phyloP scores from a whole-genome alignment of 495 filamentous ascomycete genomes.

The Trichoderma asperelloides region DNA sequence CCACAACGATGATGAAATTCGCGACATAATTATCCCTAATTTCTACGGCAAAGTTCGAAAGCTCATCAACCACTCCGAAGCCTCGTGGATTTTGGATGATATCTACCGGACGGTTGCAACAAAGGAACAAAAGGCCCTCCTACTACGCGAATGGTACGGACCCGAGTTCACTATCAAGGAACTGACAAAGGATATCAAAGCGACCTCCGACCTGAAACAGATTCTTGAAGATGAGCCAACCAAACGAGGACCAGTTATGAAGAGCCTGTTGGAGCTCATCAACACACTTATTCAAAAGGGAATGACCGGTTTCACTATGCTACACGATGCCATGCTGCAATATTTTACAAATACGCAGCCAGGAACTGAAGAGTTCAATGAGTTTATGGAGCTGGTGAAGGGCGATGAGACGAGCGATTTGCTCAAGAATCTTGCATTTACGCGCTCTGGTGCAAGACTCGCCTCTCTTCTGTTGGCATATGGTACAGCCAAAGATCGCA shows the following conservation, averaged over 20 bases:
- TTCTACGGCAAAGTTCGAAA: slow-evolving; percentile 89
- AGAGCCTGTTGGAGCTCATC: slow-evolving; percentile 71
- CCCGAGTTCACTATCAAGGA: slow-evolving; percentile 83
- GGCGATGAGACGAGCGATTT: slow-evolving; percentile 82
- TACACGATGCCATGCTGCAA: slow-evolving; percentile 96
- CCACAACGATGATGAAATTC: slow-evolving; percentile 74
- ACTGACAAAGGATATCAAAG: slow-evolving; percentile 38
- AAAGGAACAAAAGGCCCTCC: slow-evolving; percentile 63
- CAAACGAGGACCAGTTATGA: slow-evolving; percentile 80
- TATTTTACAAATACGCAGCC: slow-evolving; percentile 75
- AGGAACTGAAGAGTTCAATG: slow-evolving; percentile 67
- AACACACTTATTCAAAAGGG: slow-evolving; percentile 92
- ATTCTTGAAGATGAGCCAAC: slow-evolving; percentile 71
- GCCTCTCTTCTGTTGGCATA: slow-evolving; percentile 74
- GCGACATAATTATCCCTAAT: slow-evolving; percentile 81
- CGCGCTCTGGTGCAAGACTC: slow-evolving; percentile 73
- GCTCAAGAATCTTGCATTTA: slow-evolving; percentile 92
- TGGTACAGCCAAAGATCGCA: slow-evolving; percentile 85
- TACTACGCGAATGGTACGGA: slow-evolving; percentile 95
- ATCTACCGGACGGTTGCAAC: slow-evolving; percentile 83
- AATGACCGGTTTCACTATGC: slow-evolving; percentile 86
- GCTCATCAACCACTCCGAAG: slow-evolving; percentile 91
- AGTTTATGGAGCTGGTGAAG: slow-evolving; percentile 85
- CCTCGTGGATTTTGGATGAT: slow-evolving; percentile 94
- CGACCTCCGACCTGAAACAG: slow-evolving; percentile 49